Conservation (phyloP, 768 basidiomycete species). For the Leucosporidium creatinivorum region DNA sequence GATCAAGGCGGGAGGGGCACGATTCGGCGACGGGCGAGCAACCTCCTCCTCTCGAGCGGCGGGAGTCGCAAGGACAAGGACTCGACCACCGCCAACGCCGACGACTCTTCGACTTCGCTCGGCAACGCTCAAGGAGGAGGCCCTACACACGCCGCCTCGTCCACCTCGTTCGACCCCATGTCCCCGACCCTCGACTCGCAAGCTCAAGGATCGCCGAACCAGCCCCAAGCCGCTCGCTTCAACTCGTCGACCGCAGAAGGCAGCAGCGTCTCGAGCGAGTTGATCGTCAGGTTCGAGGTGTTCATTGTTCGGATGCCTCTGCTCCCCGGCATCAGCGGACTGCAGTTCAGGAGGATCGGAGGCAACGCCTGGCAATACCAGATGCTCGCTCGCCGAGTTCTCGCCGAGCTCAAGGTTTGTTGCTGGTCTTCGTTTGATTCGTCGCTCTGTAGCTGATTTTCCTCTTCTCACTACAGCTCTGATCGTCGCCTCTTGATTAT, state of each 20-base stretch:
- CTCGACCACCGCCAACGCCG: slow-evolving; percentile 4
- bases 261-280: slow-evolving; percentile 45
- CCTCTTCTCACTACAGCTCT: not conserved
- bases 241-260: slow-evolving; percentile 31
- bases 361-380: slow-evolving; percentile 98
- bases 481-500: not conserved
- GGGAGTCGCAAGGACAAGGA: slow-evolving; percentile 7
- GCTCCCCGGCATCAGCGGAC: slow-evolving; percentile 60
- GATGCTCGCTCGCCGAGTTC: slow-evolving; percentile 54
- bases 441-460: not conserved
- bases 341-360: slow-evolving; percentile 83
- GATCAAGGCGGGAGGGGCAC: slow-evolving; percentile 10
- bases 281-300: slow-evolving; percentile 92
- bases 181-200: slow-evolving; percentile 7
- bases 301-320: slow-evolving; percentile 96
- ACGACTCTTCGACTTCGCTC: slow-evolving; percentile 19
- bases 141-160: slow-evolving; percentile 8
- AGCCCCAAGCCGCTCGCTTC: slow-evolving; percentile 72
- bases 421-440: not conserved
- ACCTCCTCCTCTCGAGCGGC: slow-evolving; percentile 14
- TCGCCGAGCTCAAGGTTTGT: slow-evolving; percentile 30
- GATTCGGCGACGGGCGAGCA: slow-evolving; percentile 24
- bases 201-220: slow-evolving; percentile 55
- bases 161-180: slow-evolving; percentile 31
- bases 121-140: not conserved